Percentiles rank a stretch among this genome's conserved stretches.
Conservation (phyloP, 306 rosid species). For the Cyamopsis tetragonoloba region DNA sequence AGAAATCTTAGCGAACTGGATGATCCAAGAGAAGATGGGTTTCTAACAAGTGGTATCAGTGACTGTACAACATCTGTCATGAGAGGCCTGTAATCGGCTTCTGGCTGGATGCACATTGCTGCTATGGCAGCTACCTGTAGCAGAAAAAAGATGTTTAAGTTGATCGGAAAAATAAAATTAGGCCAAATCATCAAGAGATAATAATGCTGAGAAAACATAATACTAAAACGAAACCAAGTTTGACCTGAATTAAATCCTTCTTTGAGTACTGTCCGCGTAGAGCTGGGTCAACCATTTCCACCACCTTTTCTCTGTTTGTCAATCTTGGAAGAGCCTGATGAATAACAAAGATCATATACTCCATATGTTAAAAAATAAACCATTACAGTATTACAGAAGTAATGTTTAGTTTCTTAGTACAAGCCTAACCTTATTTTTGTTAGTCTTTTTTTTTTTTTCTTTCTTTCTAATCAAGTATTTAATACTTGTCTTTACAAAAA, state of each 20-base stretch:
- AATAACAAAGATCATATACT: constrained; percentile 9
- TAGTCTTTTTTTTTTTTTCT: too few relatives aligned
- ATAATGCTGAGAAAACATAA: neutral
- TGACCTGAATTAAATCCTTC: constrained; percentile 91
- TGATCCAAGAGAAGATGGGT: constrained; percentile 34
- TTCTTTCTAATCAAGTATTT: too few relatives aligned
- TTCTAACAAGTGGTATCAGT: constrained; percentile 67
- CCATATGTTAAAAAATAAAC: neutral
- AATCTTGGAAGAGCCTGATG: constrained; percentile 88
- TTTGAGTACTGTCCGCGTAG: constrained; percentile 71
- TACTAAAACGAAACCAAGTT: neutral
- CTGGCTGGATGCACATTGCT: constrained; percentile 98
- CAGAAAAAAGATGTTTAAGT: neutral
- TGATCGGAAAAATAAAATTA: neutral
- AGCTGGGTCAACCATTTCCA: constrained; percentile 91
- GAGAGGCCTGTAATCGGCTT: constrained; percentile 91
- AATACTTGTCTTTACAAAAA: too few relatives aligned
- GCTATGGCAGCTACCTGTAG: constrained; percentile 88
- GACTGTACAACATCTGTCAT: constrained; percentile 96
- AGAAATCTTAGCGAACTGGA: constrained; percentile 58
- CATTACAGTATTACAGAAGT: neutral
- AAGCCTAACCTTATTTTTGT: too few relatives aligned
- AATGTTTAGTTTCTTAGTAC: too few relatives aligned
- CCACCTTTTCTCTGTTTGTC: constrained; percentile 74
- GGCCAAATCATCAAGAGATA: neutral